Conservation (phyloP, 371 early-diverging fungal species). For the Lichtheimia hyalospora region DNA sequence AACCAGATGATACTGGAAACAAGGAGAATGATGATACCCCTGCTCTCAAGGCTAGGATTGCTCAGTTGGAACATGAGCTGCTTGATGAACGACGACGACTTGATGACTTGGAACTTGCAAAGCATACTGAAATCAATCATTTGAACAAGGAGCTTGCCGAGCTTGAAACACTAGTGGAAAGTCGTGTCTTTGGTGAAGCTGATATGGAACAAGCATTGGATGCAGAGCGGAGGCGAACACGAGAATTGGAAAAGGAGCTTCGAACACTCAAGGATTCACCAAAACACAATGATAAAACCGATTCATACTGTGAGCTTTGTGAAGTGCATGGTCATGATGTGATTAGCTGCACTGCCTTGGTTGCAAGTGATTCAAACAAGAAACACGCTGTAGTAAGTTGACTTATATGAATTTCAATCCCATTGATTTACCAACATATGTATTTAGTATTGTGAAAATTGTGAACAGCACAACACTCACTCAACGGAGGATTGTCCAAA, state of each 20-base stretch:
- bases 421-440: background rate
- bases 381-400: background rate
- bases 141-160: conserved; percentile 68
- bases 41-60: background rate
- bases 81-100: conserved; percentile 44
- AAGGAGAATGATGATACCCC: conserved; percentile 1
- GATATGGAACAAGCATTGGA: conserved; percentile 65
- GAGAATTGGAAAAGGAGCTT: conserved; percentile 9
- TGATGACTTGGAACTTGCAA: conserved; percentile 45
- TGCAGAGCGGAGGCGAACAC: conserved; percentile 29
- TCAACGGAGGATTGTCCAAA: conserved; percentile 68
- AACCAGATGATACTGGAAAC: conserved; percentile 16
- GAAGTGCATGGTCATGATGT: conserved; percentile 60
- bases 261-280: background rate
- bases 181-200: conserved; percentile 66
- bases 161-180: conserved; percentile 72
- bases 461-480: conserved; percentile 60
- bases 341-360: conserved; percentile 40
- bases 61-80: conserved; percentile 46
- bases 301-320: conserved; percentile 59
- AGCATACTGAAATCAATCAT: conserved; percentile 50
- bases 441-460: conserved; percentile 64
- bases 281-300: background rate
- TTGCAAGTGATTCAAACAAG: background rate
- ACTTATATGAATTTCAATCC: too few species aligned